Percentiles rank a stretch among this genome's conserved stretches.
Conservation (phyloP, 2,329 filamentous ascomycete species). For the Epichloe sylvatica region DNA sequence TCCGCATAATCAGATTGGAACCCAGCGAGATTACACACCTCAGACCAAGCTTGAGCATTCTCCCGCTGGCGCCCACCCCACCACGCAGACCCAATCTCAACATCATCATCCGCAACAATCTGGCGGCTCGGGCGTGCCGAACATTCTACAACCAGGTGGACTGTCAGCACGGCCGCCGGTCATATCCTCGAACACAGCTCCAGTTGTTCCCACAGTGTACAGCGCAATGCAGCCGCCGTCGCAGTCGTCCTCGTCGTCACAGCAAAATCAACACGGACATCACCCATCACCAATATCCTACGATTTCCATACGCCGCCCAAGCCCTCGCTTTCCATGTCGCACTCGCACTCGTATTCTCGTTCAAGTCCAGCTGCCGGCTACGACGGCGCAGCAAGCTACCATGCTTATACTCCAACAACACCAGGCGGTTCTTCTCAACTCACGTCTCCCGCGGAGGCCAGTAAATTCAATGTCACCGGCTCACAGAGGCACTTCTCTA, state of each 20-base stretch:
- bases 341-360: conserved; percentile 71
- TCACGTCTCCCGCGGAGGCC: conserved; percentile 41
- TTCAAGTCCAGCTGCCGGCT: conserved; percentile 59
- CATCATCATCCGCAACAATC: conserved; percentile 21
- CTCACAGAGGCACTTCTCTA: conserved; percentile 52
- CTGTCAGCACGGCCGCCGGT: conserved; percentile 20
- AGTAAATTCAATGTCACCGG: conserved; percentile 42
- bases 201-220: conserved; percentile 34
- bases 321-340: conserved; percentile 49
- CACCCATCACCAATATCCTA: conserved; percentile 28
- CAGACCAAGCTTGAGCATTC: conserved; percentile 39
- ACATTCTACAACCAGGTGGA: conserved; percentile 45
- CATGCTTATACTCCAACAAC: conserved; percentile 49
- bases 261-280: conserved; percentile 17
- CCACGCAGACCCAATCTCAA: conserved; percentile 15
- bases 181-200: conserved; percentile 30
- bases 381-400: conserved; percentile 41
- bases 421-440: conserved; percentile 49
- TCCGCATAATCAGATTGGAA: conserved; percentile 23
- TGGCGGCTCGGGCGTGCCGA: conserved; percentile 34
- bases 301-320: conserved; percentile 50
- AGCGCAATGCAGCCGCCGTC: conserved; percentile 20
- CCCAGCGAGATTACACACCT: conserved; percentile 35
- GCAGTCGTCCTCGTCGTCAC: conserved; percentile 22
- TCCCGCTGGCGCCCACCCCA: conserved; percentile 21